These are phyloP conservation scores for Pleochaeta shiraiana DNA, from an alignment of 2,329 filamentous ascomycete genomes.

Conservation along the genomic window DNA sequence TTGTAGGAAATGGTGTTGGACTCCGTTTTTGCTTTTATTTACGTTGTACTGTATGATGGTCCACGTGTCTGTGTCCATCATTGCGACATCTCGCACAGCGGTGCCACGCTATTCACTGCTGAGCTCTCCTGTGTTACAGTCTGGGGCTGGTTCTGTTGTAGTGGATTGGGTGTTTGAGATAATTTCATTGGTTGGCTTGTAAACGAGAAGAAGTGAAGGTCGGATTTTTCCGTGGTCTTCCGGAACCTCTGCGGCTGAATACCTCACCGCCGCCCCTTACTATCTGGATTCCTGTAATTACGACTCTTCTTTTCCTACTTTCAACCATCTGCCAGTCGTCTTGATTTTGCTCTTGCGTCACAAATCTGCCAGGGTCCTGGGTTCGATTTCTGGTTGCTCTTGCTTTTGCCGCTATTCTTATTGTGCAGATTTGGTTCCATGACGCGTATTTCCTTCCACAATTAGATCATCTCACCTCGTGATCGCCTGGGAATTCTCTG, in stretches of 20 bases:
- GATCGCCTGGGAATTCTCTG: neutral
- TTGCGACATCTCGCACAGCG: neutral
- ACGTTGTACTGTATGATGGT: conserved; percentile 3
- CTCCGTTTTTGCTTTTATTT: conserved; percentile 1
- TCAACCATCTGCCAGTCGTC: neutral
- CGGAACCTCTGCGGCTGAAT: neutral
- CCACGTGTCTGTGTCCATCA: neutral
- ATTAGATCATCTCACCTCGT: no score
- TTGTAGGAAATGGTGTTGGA: conserved; percentile 1
- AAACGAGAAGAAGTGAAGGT: neutral
- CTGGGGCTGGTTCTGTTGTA: neutral
- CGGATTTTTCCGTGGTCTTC: neutral
- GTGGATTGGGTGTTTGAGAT: neutral
- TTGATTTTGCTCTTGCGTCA: neutral
- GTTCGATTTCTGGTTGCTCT: neutral
- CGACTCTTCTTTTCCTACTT: neutral
- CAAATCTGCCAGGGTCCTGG: neutral
- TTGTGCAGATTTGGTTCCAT: neutral
- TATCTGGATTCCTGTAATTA: neutral
- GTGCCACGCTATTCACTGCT: neutral
- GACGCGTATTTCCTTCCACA: neutral
- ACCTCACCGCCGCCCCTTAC: neutral
- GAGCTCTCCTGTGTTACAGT: neutral
- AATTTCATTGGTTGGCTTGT: neutral
- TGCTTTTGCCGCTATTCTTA: neutral